phyloP scores from a whole-genome alignment of 768 basidiomycete genomes.

The Tephrocybe rancida region DNA sequence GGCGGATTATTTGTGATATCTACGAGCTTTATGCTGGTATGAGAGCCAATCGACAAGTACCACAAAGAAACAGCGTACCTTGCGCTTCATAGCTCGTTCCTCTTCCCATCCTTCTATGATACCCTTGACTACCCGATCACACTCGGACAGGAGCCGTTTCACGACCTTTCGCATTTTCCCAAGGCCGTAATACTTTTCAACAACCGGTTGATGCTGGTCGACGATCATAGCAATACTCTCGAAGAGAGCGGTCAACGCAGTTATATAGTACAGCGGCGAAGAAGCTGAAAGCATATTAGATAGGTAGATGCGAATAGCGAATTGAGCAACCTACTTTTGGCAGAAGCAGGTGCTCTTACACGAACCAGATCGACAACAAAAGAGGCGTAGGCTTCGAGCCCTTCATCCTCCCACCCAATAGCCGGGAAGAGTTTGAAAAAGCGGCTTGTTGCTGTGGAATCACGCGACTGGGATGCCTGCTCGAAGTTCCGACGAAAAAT shows the following conservation, averaged over 20 bases:
- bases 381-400: conserved; percentile 87
- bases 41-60: background rate
- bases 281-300: conserved; percentile 59
- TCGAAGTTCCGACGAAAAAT: conserved; percentile 84
- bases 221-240: conserved; percentile 96
- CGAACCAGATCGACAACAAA: conserved; percentile 93
- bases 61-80: conserved; percentile 48
- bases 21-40: conserved; percentile 36
- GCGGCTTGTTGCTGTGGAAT: conserved; percentile 85
- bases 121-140: conserved; percentile 78
- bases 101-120: conserved; percentile 90
- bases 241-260: conserved; percentile 87
- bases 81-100: conserved; percentile 81
- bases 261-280: conserved; percentile 90
- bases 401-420: conserved; percentile 92
- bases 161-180: conserved; percentile 88
- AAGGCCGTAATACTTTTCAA: conserved; percentile 95
- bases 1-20: conserved; percentile 49
- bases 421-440: conserved; percentile 98
- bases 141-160: conserved; percentile 76
- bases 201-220: conserved; percentile 96
- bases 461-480: conserved; percentile 76
- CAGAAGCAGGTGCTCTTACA: conserved; percentile 72
- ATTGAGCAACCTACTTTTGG: conserved; percentile 62
- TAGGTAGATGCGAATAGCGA: background rate